These are phyloP conservation scores for Perkinsus chesapeaki DNA, from an alignment of 169 alveolate species.

Conservation along the genomic window DNA sequence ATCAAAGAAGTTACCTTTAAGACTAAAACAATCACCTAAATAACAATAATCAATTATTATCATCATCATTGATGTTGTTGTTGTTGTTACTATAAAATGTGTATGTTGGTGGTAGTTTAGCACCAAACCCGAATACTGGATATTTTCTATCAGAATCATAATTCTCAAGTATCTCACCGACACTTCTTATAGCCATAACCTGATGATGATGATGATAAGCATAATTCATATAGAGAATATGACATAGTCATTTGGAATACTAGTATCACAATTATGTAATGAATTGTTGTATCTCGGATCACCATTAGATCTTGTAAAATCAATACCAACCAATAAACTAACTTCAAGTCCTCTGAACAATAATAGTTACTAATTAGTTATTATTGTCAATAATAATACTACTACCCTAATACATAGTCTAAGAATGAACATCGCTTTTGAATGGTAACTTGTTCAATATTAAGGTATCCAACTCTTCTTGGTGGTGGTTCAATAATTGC, in stretches of 20 bases:
- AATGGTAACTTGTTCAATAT: neutral
- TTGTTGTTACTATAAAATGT: neutral
- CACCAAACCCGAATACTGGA: slow-evolving; percentile 67
- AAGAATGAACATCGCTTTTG: slow-evolving; percentile 24
- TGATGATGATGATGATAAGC: neutral
- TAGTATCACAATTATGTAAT: slow-evolving; percentile 31
- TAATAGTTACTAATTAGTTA: neutral
- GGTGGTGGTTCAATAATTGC: neutral
- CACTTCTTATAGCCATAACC: slow-evolving; percentile 37
- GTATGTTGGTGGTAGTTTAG: slow-evolving; percentile 10
- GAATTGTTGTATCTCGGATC: slow-evolving; percentile 42
- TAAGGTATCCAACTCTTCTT: neutral
- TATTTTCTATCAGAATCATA: slow-evolving; percentile 58
- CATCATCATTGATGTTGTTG: too few relatives aligned
- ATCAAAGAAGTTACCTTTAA: neutral
- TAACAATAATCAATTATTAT: too few relatives aligned
- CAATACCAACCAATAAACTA: slow-evolving; percentile 47
- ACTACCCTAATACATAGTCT: slow-evolving; percentile 50
- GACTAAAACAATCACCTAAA: slow-evolving; percentile 1
- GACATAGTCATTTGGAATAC: slow-evolving; percentile 30
- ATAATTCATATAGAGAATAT: neutral
- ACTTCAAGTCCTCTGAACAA: slow-evolving; percentile 36
- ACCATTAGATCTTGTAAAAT: slow-evolving; percentile 64
- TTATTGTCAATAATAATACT: neutral
- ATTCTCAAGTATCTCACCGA: slow-evolving; percentile 46